phyloP scores from a whole-genome alignment of 2,329 filamentous ascomycete species.

The Talaromyces amestolkiae region DNA sequence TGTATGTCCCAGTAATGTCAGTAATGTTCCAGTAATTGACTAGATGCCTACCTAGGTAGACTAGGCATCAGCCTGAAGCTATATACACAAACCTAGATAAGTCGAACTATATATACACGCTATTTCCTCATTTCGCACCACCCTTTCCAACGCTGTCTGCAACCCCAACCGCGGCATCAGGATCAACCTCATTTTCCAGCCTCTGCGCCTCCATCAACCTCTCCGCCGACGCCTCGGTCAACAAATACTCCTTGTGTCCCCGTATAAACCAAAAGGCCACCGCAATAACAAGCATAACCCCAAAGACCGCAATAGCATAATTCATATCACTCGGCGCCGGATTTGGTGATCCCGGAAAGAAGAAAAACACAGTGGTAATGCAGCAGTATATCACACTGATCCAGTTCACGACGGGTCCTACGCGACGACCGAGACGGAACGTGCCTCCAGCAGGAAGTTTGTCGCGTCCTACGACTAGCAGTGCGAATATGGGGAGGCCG shows the following conservation, averaged over 20 bases:
- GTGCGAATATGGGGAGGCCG: conserved; percentile 50
- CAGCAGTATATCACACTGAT: conserved; percentile 53
- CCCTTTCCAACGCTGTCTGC: background rate
- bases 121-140: background rate
- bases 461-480: conserved; percentile 53
- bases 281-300: conserved; percentile 53
- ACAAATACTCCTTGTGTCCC: conserved; percentile 43
- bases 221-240: conserved; percentile 31
- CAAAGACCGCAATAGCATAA: conserved; percentile 58
- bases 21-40: background rate
- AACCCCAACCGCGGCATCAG: background rate
- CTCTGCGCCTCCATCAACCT: conserved; percentile 31
- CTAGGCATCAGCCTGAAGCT: background rate
- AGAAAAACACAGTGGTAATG: conserved; percentile 56
- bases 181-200: conserved; percentile 22
- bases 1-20: background rate
- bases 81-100: background rate
- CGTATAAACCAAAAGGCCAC: conserved; percentile 52
- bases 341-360: conserved; percentile 50
- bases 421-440: conserved; percentile 46
- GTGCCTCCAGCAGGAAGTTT: conserved; percentile 46
- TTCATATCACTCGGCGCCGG: conserved; percentile 55
- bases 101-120: background rate
- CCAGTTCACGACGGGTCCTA: conserved; percentile 49
- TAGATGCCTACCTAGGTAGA: background rate